Percentiles rank a stretch among this genome's conserved stretches.
phyloP scores from a whole-genome alignment of 306 rosid genomes.

The Hippophae gyantsensis region DNA sequence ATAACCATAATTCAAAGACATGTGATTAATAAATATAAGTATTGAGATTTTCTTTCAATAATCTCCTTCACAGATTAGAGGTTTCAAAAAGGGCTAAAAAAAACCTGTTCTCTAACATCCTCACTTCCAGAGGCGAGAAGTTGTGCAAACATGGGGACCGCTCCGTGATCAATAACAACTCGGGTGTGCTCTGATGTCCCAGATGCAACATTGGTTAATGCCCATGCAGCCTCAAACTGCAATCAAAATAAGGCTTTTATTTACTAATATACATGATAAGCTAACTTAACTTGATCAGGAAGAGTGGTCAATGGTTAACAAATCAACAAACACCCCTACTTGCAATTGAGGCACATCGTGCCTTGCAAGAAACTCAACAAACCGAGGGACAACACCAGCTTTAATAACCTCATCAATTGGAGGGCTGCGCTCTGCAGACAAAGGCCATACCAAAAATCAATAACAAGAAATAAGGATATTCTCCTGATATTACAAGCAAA shows the following conservation, averaged over 20 bases:
- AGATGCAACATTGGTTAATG: slow-evolving; percentile 52
- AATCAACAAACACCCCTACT: slow-evolving; percentile 12
- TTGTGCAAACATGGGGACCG: slow-evolving; percentile 50
- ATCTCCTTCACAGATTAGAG: background rate
- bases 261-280: background rate
- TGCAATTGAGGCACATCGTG: slow-evolving; percentile 44
- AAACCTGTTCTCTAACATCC: slow-evolving; percentile 63
- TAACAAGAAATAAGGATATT: background rate
- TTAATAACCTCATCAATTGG: slow-evolving; percentile 50
- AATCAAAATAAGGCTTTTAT: background rate
- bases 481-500: background rate
- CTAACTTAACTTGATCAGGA: background rate
- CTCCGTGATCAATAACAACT: slow-evolving; percentile 54
- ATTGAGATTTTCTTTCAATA: background rate
- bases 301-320: background rate
- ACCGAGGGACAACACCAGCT: slow-evolving; percentile 51
- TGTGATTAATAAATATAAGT: background rate
- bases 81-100: slow-evolving; percentile 4
- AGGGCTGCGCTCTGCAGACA: slow-evolving; percentile 45
- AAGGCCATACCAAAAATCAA: background rate
- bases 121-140: slow-evolving; percentile 49
- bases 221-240: slow-evolving; percentile 79
- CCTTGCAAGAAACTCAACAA: slow-evolving; percentile 50
- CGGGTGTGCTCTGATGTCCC: slow-evolving; percentile 57
- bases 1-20: background rate